Conservation (phyloP, 371 early-diverging fungal genomes). For the Rhizopus sp. region DNA sequence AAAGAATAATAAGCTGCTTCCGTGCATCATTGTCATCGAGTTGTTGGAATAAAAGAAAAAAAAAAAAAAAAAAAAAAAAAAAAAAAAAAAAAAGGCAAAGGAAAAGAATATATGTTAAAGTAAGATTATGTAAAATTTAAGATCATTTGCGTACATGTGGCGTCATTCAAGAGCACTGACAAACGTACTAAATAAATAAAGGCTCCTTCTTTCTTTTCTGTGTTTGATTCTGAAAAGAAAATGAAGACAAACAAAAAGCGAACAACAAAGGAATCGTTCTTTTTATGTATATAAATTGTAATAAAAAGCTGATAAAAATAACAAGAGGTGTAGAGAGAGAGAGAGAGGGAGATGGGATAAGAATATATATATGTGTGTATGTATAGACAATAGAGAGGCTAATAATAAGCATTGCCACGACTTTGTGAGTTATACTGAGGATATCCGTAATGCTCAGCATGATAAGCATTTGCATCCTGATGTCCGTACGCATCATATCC, state of each 20-base stretch:
- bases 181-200: too few species aligned
- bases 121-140: neutral
- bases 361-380: neutral
- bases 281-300: too few species aligned
- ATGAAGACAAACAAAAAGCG: neutral
- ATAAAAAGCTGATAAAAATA: neutral
- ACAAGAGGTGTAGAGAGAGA: neutral
- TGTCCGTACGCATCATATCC: slow-evolving; percentile 25
- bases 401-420: neutral
- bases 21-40: neutral
- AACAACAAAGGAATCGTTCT: too few species aligned
- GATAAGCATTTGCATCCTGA: neutral
- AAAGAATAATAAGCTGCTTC: neutral
- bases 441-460: neutral
- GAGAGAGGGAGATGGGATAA: neutral
- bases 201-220: too few species aligned
- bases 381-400: neutral
- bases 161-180: too few species aligned
- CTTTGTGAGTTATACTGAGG: neutral
- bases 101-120: neutral
- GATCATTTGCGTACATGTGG: too few species aligned
- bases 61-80: too few species aligned
- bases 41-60: slow-evolving; percentile 1
- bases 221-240: neutral
- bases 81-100: too few species aligned